Percentiles rank a stretch among this genome's conserved stretches.
Conservation (phyloP, 73 alveolate species). For the Paramecium primaurelia region DNA sequence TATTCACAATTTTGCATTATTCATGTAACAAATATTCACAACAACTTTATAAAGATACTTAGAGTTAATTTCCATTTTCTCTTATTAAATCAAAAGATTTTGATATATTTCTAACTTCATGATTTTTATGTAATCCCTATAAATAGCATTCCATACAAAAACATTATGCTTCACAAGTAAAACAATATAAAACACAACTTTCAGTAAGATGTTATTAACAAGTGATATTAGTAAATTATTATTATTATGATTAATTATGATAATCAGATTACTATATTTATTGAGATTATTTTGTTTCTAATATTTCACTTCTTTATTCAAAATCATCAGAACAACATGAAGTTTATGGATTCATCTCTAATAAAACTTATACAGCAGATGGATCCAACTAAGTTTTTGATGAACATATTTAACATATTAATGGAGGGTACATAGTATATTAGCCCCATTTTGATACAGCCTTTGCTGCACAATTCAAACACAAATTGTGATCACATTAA, state of each 20-base stretch:
- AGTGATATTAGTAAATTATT: background rate
- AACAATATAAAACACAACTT: slow-evolving; percentile 37
- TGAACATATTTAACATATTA: slow-evolving; percentile 49
- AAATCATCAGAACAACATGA: background rate
- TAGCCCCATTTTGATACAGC: background rate
- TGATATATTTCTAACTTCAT: slow-evolving; percentile 50
- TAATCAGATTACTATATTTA: background rate
- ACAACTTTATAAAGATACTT: background rate
- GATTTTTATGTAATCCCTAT: slow-evolving; percentile 60
- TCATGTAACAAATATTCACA: slow-evolving; percentile 28
- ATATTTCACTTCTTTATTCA: background rate
- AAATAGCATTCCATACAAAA: slow-evolving; percentile 58
- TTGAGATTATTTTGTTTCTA: background rate
- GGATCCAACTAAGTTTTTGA: slow-evolving; percentile 42
- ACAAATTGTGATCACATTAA: slow-evolving; percentile 52
- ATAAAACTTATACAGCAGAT: slow-evolving; percentile 26
- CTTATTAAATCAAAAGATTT: slow-evolving; percentile 28
- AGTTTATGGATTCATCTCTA: slow-evolving; percentile 1
- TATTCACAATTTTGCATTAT: slow-evolving; percentile 29
- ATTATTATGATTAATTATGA: background rate
- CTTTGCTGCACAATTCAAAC: slow-evolving; percentile 53
- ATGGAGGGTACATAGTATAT: background rate
- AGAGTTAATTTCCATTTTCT: background rate
- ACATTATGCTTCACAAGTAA: slow-evolving; percentile 52
- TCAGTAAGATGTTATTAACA: slow-evolving; percentile 7